Evolutionary conservation across 2,329 filamentous ascomycete species (phyloP).

Genomic region (Colletotrichum somersetense): DNA sequence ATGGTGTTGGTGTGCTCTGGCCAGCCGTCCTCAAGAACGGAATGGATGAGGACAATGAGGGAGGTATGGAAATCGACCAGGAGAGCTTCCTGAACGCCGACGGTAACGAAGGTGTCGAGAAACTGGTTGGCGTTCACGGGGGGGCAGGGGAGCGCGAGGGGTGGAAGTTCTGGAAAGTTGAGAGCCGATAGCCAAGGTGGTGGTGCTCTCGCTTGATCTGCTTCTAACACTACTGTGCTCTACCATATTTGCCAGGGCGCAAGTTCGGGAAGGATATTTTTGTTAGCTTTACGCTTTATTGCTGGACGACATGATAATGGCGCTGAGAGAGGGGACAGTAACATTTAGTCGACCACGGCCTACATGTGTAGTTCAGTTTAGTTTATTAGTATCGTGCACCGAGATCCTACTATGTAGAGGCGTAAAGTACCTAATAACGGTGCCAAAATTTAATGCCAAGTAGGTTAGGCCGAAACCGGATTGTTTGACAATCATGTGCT

Average conservation of each 20-base stretch:
- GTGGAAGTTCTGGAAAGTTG: constrained; percentile 88
- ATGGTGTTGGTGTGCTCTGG: constrained; percentile 94
- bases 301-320: constrained; percentile 36
- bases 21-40: constrained; percentile 91
- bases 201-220: constrained; percentile 12
- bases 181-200: constrained; percentile 54
- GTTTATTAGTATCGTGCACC: constrained; percentile 22
- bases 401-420: constrained; percentile 3
- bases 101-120: constrained; percentile 85
- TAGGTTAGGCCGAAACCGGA: background rate
- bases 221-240: constrained; percentile 6
- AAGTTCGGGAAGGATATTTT: background rate
- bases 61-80: constrained; percentile 92
- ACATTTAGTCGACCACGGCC: constrained; percentile 8
- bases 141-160: constrained; percentile 77
- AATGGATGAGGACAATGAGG: constrained; percentile 79
- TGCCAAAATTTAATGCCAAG: constrained; percentile 25
- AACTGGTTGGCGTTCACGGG: constrained; percentile 83
- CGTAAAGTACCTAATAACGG: constrained; percentile 18
- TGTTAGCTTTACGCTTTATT: constrained; percentile 6
- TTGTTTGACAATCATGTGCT: background rate
- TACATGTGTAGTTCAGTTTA: constrained; percentile 13
- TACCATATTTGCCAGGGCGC: constrained; percentile 14
- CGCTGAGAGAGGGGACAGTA: constrained; percentile 16
- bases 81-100: constrained; percentile 86